Percentiles rank a stretch among this genome's conserved stretches.
These are phyloP conservation scores for Populus hybrid DNA, from an alignment of 441 rosid genomes.

Conservation along the genomic window DNA sequence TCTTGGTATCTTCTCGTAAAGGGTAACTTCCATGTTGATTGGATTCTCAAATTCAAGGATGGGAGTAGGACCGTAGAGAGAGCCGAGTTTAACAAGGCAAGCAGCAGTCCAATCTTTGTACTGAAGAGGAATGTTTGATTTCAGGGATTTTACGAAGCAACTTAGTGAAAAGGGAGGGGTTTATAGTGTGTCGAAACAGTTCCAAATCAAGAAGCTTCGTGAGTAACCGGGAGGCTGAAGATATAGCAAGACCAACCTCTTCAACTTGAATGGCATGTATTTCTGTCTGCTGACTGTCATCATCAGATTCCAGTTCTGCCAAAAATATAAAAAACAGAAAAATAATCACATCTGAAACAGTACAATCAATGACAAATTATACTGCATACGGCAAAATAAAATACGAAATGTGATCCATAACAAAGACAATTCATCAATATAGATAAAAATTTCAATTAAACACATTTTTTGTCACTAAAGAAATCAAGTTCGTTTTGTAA, in stretches of 20 bases:
- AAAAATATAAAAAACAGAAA: slow-evolving; percentile 16
- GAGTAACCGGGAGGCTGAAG: slow-evolving; percentile 68
- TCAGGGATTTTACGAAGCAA: slow-evolving; percentile 57
- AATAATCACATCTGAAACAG: slow-evolving; percentile 29
- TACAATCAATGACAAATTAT: not conserved
- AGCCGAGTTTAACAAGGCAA: slow-evolving; percentile 63
- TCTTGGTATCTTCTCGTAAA: slow-evolving; percentile 75
- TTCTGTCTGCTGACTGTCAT: slow-evolving; percentile 53
- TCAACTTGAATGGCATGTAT: slow-evolving; percentile 56
- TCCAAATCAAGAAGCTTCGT: slow-evolving; percentile 66
- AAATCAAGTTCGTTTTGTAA: no score
- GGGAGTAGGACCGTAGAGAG: slow-evolving; percentile 33
- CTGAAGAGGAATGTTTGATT: slow-evolving; percentile 65
- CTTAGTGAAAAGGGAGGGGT: slow-evolving; percentile 34
- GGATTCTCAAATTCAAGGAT: slow-evolving; percentile 21
- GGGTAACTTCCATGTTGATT: no score
- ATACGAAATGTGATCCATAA: not conserved
- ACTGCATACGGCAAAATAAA: not conserved
- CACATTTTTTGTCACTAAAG: no score
- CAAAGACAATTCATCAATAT: no score
- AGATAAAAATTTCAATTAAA: no score
- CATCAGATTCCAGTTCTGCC: slow-evolving; percentile 46
- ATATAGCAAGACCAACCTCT: slow-evolving; percentile 66
- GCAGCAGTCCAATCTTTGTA: slow-evolving; percentile 82
- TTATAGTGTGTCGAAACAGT: slow-evolving; percentile 40